Evolutionary conservation across 2,329 filamentous ascomycete genomes (phyloP), one percentile per base, ranked within the genome.

Genomic region (Bipolaris zeicola): DNA sequence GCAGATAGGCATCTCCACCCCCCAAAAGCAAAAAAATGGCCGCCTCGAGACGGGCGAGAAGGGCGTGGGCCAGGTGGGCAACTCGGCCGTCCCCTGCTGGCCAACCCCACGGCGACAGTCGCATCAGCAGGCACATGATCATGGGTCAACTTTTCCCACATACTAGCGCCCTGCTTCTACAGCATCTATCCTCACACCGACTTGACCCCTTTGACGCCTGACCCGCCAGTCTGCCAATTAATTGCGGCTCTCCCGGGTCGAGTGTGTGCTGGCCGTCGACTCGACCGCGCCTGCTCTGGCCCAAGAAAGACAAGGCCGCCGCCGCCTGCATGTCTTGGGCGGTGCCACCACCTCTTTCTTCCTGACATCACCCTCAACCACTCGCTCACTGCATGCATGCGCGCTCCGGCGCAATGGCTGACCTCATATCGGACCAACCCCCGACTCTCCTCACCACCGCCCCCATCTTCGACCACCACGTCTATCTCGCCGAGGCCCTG

Each of bases 381-480:
- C 50, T 7, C 43, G 60, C 34, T 41, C 62, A 57, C 60, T 48
- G 33, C 45, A 52, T 67, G 57, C 62, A 73, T 74, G 71, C 63
- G 68, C 67, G 66, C 68, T 62, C 55, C 62, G 64, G 68, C 66
- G 70, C 70, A 62, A 76, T 76, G 73, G 57, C 61, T 38, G 60
- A 60, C 60, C 63, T 55, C 45, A 63, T 51, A 43, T 65, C 62
- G 64, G 65, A 70, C 56, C 45, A 56, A 37, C 39, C 26, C 26
- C 26, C 64, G 38, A 57, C 61, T 47, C 65, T 68, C 52, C 64
- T 71, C 43, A 63, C 57, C 47, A 67, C 66, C 6, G 68, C 67
- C 33, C 66, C 68, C 61, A 72, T 76, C 33, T 75, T 76, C 55
- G 72, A 75, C 63, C 66, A 76, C 53, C 61, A 63, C 39, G 51